Conservation (phyloP, 1,139 yeast species). For the Candida mesenterica region DNA sequence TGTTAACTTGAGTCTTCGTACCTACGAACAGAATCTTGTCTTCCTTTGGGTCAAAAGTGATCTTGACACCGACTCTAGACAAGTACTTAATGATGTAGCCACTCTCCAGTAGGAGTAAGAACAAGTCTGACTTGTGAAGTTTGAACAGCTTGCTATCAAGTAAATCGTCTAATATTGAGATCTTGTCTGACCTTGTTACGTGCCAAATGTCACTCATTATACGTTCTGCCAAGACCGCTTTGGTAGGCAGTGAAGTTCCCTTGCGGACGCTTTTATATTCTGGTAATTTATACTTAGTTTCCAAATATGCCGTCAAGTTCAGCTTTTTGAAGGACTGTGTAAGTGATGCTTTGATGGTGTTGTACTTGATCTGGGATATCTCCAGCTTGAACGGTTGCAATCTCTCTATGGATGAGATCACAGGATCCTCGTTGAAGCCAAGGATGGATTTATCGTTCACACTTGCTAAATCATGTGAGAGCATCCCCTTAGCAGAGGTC, state of each 20-base stretch:
- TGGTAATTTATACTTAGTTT: constrained; percentile 9
- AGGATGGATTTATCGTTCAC: neutral
- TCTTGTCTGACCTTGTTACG: constrained; percentile 25
- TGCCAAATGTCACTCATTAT: constrained; percentile 44
- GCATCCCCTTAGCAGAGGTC: neutral
- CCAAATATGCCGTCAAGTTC: constrained; percentile 13
- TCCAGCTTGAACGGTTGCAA: constrained; percentile 11
- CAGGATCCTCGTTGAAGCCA: constrained; percentile 1
- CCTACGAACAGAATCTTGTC: constrained; percentile 27
- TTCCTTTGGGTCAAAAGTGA: constrained; percentile 34
- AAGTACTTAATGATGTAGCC: constrained; percentile 49
- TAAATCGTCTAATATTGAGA: constrained; percentile 38
- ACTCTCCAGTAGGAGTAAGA: constrained; percentile 46
- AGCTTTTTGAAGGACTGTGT: constrained; percentile 14
- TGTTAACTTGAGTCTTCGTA: constrained; percentile 32
- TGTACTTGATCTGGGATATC: constrained; percentile 13
- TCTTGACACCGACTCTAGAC: constrained; percentile 55
- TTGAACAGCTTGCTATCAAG: constrained; percentile 36
- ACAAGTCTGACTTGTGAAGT: constrained; percentile 44
- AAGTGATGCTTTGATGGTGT: constrained; percentile 13
- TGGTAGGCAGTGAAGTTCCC: constrained; percentile 7
- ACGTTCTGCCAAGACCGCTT: constrained; percentile 13
- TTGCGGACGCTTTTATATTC: constrained; percentile 6
- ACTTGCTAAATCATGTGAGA: neutral
- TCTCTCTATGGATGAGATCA: constrained; percentile 11